Conservation (phyloP, 495 filamentous ascomycete genomes). For the Xylaria telfairii region DNA sequence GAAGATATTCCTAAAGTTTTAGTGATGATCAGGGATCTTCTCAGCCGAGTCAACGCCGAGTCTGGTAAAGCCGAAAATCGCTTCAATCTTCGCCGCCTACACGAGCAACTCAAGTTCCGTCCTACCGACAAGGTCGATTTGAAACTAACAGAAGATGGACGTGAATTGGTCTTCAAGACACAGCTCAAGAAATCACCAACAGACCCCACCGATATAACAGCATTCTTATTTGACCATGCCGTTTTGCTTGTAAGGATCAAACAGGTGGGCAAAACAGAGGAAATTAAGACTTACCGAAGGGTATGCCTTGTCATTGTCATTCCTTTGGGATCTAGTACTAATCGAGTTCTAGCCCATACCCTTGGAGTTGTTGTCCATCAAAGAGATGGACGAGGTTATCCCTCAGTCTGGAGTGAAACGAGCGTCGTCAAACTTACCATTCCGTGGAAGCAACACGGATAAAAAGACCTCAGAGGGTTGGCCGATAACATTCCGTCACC, state of each 20-base stretch:
- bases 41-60: constrained; percentile 89
- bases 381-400: constrained; percentile 94
- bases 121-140: constrained; percentile 89
- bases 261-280: constrained; percentile 86
- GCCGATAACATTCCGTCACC: constrained; percentile 96
- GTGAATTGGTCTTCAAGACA: constrained; percentile 92
- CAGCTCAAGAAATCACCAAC: constrained; percentile 89
- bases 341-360: constrained; percentile 74
- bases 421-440: constrained; percentile 85
- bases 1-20: constrained; percentile 90
- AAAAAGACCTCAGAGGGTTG: constrained; percentile 74
- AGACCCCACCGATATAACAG: constrained; percentile 86
- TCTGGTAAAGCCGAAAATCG: constrained; percentile 98
- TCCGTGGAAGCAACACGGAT: constrained; percentile 56
- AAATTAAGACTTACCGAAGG: constrained; percentile 90
- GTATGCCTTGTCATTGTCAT: constrained; percentile 40
- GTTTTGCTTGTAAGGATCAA: constrained; percentile 89
- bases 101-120: constrained; percentile 85
- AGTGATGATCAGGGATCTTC: constrained; percentile 80
- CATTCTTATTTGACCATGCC: constrained; percentile 95
- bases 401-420: constrained; percentile 85
- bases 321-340: neutral
- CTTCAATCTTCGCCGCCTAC: constrained; percentile 91
- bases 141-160: constrained; percentile 91
- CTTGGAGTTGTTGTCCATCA: constrained; percentile 89